phyloP scores from a whole-genome alignment of 140 eudicot species.

The Senecio squalidus region DNA sequence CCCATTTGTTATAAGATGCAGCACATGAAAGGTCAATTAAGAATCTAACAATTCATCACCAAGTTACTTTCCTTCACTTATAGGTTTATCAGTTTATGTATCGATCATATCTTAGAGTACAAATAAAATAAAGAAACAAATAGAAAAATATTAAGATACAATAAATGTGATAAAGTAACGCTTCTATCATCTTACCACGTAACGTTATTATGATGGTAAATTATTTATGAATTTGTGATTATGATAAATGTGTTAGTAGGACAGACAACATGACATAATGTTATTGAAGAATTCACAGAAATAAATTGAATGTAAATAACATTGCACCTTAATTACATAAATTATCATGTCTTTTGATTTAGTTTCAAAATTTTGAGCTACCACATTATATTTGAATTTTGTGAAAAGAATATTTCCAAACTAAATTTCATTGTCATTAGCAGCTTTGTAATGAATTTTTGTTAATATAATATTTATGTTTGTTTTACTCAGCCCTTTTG shows the following conservation, averaged over 20 bases:
- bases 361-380: background rate
- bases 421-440: no score
- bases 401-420: no score
- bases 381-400: background rate
- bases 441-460: no score
- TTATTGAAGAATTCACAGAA: conserved; percentile 11
- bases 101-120: background rate
- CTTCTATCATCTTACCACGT: background rate
- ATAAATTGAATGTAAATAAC: conserved; percentile 12
- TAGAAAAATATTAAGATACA: background rate
- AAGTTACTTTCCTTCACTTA: no score
- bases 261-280: conserved; percentile 14
- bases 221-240: conserved; percentile 11
- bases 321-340: conserved; percentile 13
- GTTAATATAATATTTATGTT: no score
- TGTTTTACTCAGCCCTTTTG: no score
- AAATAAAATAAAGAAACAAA: background rate
- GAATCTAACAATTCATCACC: no score
- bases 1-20: no score
- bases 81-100: background rate
- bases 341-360: conserved; percentile 20
- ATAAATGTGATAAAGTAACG: conserved; percentile 15
- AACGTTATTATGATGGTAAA: conserved; percentile 5
- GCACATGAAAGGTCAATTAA: no score
- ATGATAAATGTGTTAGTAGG: conserved; percentile 5